Conservation (phyloP, 1,284 basidiomycete genomes). For the Fomitiporia mediterranea region DNA sequence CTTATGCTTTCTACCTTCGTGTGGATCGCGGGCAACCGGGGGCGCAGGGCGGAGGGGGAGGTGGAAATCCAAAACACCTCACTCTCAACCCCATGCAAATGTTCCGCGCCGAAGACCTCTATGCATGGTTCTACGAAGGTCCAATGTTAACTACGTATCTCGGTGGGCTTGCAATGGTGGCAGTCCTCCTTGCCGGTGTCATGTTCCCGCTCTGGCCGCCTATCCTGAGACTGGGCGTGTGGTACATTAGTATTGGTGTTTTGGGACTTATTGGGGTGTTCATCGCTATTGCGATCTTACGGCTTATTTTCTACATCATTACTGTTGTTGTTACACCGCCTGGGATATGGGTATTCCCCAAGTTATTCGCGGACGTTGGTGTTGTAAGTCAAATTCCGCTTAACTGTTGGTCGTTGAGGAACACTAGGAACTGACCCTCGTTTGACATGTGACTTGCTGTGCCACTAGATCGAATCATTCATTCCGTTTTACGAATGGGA, state of each 20-base stretch:
- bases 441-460: neutral
- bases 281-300: constrained; percentile 87
- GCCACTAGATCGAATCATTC: constrained; percentile 88
- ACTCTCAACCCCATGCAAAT: constrained; percentile 81
- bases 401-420: constrained; percentile 16
- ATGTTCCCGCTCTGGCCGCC: constrained; percentile 99
- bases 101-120: constrained; percentile 78
- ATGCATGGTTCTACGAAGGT: constrained; percentile 97
- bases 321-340: constrained; percentile 84
- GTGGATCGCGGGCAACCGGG: constrained; percentile 82
- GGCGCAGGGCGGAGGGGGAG: constrained; percentile 45
- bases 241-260: constrained; percentile 89
- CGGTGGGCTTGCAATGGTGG: constrained; percentile 91
- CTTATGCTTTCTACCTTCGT: constrained; percentile 86
- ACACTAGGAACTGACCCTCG: neutral
- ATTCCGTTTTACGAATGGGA: constrained; percentile 99
- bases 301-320: constrained; percentile 92
- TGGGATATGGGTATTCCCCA: constrained; percentile 99
- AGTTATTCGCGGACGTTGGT: constrained; percentile 97
- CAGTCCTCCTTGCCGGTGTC: constrained; percentile 91
- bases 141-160: constrained; percentile 91
- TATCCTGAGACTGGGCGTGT: constrained; percentile 90
- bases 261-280: constrained; percentile 89
- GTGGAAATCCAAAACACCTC: constrained; percentile 74
- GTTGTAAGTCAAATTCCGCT: constrained; percentile 66